Evolutionary conservation across 176 grass and related monocot genomes (phyloP).

Genomic region (Oryza punctata): DNA sequence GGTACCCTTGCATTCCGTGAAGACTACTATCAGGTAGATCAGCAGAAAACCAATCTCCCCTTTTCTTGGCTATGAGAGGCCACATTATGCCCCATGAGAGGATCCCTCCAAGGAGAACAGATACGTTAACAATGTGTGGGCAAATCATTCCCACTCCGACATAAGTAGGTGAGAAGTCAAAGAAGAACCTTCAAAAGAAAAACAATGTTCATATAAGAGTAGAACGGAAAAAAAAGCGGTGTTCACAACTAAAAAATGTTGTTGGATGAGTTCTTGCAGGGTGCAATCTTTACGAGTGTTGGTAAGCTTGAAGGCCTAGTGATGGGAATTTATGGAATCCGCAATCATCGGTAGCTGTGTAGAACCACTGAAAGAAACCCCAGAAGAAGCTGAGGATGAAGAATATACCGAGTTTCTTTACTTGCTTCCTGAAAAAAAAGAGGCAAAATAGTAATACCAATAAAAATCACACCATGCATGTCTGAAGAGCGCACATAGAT

Average conservation of each 20-base stretch:
- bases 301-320: conserved; percentile 49
- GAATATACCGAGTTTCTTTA: conserved; percentile 47
- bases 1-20: conserved; percentile 58
- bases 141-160: conserved; percentile 57
- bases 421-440: conserved; percentile 48
- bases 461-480: not conserved
- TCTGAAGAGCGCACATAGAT: not conserved
- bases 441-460: not conserved
- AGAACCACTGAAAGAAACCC: conserved; percentile 80
- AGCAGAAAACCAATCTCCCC: conserved; percentile 39
- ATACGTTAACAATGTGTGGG: conserved; percentile 50
- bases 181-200: conserved; percentile 43
- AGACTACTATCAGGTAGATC: conserved; percentile 33
- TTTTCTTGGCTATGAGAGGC: conserved; percentile 54
- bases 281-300: conserved; percentile 27
- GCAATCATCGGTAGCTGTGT: conserved; percentile 47
- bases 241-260: conserved; percentile 14
- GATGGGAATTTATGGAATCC: conserved; percentile 54
- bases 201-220: not conserved
- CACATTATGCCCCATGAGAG: conserved; percentile 61
- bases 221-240: not conserved
- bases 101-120: conserved; percentile 50
- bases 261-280: not conserved
- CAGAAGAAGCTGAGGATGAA: conserved; percentile 54
- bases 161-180: conserved; percentile 58